Base-by-base conservation (phyloP, 129 eudicot genomes). In the Helianthus annuus region DNA sequence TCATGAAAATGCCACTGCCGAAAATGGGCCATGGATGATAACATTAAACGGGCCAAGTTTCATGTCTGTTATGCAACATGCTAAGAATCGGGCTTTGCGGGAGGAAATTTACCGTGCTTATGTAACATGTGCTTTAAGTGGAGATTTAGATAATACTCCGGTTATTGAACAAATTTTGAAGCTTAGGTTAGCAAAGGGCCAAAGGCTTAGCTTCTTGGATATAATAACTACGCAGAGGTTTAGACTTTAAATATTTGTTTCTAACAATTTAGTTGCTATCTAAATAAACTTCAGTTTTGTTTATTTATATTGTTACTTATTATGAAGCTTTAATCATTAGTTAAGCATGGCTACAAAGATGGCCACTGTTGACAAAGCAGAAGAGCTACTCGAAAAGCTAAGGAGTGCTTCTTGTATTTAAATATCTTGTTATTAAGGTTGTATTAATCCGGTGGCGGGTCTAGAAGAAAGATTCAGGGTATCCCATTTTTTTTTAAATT, bases 261-360 rank as follows among this genome's bases (percentile, higher is more conserved):
- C 40, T 34, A 65, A 9, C 27, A 40, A 61, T 73, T 17, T 79
- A 34, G 1, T 38, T 16, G 42, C 64, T 24, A 66, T 67, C 51
- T 15, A 10, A 9, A 6, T 66, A 22, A 36, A 68, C 46, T 64
- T 56, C 74, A 45, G 32, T 3, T 34, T 34, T 68, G 0, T 55
- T 55, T 53, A 13, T 68, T 39, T 38, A 67, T 56, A 17, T 34
- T 14, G 60, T 76, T 59, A 68, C 74, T 16, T 14, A 57, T 69
- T 48, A 51, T 58, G 44, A 48, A 14, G 29, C 51, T 40, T 24
- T 10, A 55, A 11, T 74, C 24, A 81, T 64, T 74, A 89, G 98
- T 93, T 93, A 72, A 93, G 98, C 87, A 93, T 93, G 96, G 95
- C 97, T n/a, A 89, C 91, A 66, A 93, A 93, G 91, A 93, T 93